Base-by-base conservation (phyloP, 2,329 filamentous ascomycete genomes). In the Ophiostoma himal-ulmi region DNA sequence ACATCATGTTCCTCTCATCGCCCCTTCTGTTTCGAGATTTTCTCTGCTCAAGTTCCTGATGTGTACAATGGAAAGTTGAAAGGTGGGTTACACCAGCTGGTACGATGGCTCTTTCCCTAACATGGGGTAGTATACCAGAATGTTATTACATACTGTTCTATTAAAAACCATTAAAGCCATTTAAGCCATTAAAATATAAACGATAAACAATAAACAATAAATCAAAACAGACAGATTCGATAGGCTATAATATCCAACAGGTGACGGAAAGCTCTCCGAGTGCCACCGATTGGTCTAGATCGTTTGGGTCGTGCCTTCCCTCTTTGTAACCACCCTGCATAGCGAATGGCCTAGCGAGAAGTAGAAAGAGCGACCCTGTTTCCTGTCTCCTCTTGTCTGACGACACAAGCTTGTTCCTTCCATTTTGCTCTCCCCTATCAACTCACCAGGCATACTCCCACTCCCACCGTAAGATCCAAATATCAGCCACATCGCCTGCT, bases 321-420 rank as follows among this genome's bases (percentile, higher is more conserved):
- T 57, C 52, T 57, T 22, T 57, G n/a, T 57, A 26, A 11, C 11
- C 26, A n/a, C 52, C 52, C 52, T 26, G n/a, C 22, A 30, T 57
- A 57, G 13, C 30, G 30, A 30, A 30, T 30, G 1, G 26, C 22
- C n/a, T 7, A 57, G n/a, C n/a, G 22, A 10, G 17, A 48, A 48
- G 44, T n/a, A 22, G 52, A 57, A 57, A 57, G 52, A 26, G 52
- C 52, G 52, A 57, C 52, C n/a, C 52, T 57, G 52, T 22, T 57
- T 48, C 44, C 4, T 48, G 30, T 30, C 30, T 30, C 30, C 30
- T 57, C n/a, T 8, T 26, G 52, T 26, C 52, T 57, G 52, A 57
- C 52, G 52, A 57, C 52, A 57, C 52, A 57, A 57, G 52, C 22
- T 57, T 62, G 57, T 26, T 62, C 57, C 57, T 48, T 48, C 44